These are phyloP conservation scores for Calocybe indica DNA, from an alignment of 768 basidiomycete species.

Conservation along the genomic window DNA sequence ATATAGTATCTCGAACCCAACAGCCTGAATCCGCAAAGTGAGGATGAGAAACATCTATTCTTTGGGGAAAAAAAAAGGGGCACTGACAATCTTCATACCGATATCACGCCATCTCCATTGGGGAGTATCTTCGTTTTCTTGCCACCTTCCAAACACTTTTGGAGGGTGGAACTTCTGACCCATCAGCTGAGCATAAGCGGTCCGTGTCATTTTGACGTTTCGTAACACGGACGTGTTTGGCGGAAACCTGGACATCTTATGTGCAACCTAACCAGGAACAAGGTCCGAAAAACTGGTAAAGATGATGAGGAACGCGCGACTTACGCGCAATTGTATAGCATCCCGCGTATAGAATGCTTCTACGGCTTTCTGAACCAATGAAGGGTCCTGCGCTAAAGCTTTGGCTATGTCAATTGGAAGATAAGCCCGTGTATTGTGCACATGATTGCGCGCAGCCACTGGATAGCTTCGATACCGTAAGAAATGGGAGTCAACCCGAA, in stretches of 20 bases:
- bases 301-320: slow-evolving; percentile 16
- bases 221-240: slow-evolving; percentile 59
- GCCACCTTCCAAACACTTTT: slow-evolving; percentile 77
- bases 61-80: neutral
- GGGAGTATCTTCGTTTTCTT: slow-evolving; percentile 52
- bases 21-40: slow-evolving; percentile 45
- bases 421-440: slow-evolving; percentile 74
- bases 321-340: slow-evolving; percentile 80
- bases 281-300: neutral
- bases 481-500: neutral
- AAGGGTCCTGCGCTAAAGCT: slow-evolving; percentile 55
- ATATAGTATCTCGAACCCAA: slow-evolving; percentile 96
- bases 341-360: slow-evolving; percentile 97
- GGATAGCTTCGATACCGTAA: slow-evolving; percentile 56
- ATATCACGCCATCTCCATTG: slow-evolving; percentile 79
- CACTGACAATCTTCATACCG: slow-evolving; percentile 87
- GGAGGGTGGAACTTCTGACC: slow-evolving; percentile 93
- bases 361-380: slow-evolving; percentile 78
- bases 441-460: slow-evolving; percentile 50
- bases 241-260: slow-evolving; percentile 87
- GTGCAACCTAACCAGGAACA: slow-evolving; percentile 52
- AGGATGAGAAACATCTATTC: slow-evolving; percentile 1
- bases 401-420: slow-evolving; percentile 77
- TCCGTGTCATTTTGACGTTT: slow-evolving; percentile 75
- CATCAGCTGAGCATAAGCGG: slow-evolving; percentile 88